These are phyloP conservation scores for Agarophyton chilense DNA, from an alignment of 23 red algal genomes.

Conservation along the genomic window DNA sequence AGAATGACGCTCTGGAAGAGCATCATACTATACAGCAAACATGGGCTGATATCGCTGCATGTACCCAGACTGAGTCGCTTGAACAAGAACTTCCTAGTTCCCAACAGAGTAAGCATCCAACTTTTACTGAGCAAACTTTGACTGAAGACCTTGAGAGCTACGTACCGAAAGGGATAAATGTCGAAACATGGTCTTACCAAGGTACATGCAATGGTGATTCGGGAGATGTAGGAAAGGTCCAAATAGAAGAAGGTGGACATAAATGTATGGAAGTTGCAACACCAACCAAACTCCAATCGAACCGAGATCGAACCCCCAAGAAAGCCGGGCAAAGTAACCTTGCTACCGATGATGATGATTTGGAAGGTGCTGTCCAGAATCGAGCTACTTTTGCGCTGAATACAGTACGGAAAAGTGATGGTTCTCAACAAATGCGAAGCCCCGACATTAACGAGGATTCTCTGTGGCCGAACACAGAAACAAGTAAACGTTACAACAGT, in stretches of 20 bases:
- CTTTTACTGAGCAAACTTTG: slow-evolving; percentile 20
- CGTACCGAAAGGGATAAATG: slow-evolving; percentile 6
- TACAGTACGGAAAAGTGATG: neutral
- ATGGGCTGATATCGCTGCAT: slow-evolving; percentile 61
- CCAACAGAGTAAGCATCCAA: neutral
- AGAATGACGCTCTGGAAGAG: slow-evolving; percentile 36
- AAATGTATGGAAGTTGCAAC: neutral
- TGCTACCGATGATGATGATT: neutral
- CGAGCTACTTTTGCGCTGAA: neutral
- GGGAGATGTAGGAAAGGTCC: neutral
- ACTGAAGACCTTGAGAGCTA: neutral
- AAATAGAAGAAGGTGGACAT: slow-evolving; percentile 1
- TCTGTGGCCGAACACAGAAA: neutral
- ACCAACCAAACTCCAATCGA: neutral
- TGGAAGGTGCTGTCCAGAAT: neutral
- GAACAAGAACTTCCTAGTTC: neutral
- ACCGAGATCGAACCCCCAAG: neutral
- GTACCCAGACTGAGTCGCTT: slow-evolving; percentile 47
- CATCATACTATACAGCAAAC: slow-evolving; percentile 31
- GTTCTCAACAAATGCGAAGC: neutral
- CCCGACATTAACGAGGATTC: neutral
- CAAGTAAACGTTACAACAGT: slow-evolving; percentile 34
- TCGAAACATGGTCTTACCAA: neutral
- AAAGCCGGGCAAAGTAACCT: neutral
- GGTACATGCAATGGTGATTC: neutral